A percentile compares a stretch with the other conserved stretches of the same genome.
Evolutionary conservation across 1,284 basidiomycete genomes (phyloP).

Genomic region (Rhodotorula sp.): DNA sequence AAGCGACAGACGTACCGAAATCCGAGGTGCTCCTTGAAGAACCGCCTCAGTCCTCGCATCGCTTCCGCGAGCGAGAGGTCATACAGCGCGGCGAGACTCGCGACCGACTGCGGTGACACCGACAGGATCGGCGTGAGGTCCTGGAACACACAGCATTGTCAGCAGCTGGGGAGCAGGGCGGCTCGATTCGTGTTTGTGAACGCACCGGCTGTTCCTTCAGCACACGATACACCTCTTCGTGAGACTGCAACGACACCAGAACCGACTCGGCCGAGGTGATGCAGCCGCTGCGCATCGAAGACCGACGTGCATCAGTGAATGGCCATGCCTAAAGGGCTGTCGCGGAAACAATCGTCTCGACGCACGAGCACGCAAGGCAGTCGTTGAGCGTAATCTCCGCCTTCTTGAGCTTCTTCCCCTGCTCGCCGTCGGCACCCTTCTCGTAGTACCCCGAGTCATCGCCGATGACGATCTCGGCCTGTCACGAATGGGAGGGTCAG

Average conservation of each 20-base stretch:
- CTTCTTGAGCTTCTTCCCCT: constrained; percentile 55
- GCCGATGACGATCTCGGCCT: constrained; percentile 47
- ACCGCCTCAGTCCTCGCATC: constrained; percentile 36
- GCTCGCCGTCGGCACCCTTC: constrained; percentile 17
- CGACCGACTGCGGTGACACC: constrained; percentile 87
- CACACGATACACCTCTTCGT: constrained; percentile 82
- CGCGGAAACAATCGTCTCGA: neutral
- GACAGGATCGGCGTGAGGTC: constrained; percentile 73
- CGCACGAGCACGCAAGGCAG: constrained; percentile 65
- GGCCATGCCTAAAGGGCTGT: neutral
- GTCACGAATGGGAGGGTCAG: neutral
- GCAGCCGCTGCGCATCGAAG: too few species aligned
- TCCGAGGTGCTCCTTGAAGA: constrained; percentile 41
- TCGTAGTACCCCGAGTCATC: constrained; percentile 43
- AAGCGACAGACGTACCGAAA: constrained; percentile 52
- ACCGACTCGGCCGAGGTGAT: constrained; percentile 98
- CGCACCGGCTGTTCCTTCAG: constrained; percentile 55
- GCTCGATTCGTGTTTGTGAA: too few species aligned
- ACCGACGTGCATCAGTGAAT: too few species aligned
- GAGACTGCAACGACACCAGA: constrained; percentile 94
- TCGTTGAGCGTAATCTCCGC: constrained; percentile 96
- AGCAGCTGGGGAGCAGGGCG: too few species aligned
- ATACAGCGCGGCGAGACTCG: constrained; percentile 73
- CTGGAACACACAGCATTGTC: constrained; percentile 2
- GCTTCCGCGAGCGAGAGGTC: constrained; percentile 32